These are phyloP conservation scores for Aphanomyces euteiches DNA, from an alignment of 352 stramenopile species.

Conservation along the genomic window DNA sequence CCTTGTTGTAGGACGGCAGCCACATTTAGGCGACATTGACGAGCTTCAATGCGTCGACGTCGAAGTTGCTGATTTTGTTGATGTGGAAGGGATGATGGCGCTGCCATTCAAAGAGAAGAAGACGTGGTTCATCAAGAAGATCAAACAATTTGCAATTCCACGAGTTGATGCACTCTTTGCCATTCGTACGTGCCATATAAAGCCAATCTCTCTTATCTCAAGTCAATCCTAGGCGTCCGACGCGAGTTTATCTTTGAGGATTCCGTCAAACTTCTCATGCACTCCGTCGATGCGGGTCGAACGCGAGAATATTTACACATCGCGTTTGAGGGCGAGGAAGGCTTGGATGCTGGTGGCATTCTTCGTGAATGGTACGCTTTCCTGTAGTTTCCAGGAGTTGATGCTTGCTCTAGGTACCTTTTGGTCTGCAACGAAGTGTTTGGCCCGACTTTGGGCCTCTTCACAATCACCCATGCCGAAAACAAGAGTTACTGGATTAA, in stretches of 20 bases:
- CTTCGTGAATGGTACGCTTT: constrained; percentile 77
- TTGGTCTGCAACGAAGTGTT: constrained; percentile 76
- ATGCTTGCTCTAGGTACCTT: constrained; percentile 16
- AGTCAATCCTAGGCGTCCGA: constrained; percentile 42
- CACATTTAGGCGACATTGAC: constrained; percentile 33
- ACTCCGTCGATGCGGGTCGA: constrained; percentile 37
- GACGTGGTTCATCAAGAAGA: constrained; percentile 70
- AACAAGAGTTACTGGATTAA: constrained; percentile 85
- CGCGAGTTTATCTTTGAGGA: constrained; percentile 59
- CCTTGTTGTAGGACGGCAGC: neutral
- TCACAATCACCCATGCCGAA: constrained; percentile 66
- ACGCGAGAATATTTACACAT: constrained; percentile 69
- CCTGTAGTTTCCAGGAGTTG: neutral
- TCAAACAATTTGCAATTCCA: constrained; percentile 50
- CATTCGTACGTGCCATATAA: constrained; percentile 44
- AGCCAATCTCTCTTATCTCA: neutral
- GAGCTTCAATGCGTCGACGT: constrained; percentile 38
- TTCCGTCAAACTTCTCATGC: constrained; percentile 49
- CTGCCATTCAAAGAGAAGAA: constrained; percentile 71
- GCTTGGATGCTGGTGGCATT: constrained; percentile 68
- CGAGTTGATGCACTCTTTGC: constrained; percentile 60
- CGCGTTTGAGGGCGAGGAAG: constrained; percentile 61
- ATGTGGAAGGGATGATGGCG: constrained; percentile 66
- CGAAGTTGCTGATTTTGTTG: constrained; percentile 42
- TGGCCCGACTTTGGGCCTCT: constrained; percentile 59